Evolutionary conservation across 2,329 filamentous ascomycete species (phyloP).

Genomic region (Colletotrichum sp.): DNA sequence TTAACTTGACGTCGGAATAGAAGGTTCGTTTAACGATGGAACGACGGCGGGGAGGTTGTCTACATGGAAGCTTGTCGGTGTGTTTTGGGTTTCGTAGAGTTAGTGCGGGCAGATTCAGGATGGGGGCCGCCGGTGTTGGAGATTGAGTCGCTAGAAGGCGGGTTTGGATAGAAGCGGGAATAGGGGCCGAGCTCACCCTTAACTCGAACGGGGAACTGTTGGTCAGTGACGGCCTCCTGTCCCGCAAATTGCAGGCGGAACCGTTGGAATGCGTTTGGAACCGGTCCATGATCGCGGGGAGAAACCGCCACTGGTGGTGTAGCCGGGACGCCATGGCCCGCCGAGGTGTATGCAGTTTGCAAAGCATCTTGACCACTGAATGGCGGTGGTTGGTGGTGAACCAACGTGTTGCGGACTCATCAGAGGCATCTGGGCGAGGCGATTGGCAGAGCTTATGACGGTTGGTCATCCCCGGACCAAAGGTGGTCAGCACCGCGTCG

Average conservation of each 20-base stretch:
- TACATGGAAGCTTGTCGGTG: constrained; percentile 2
- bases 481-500: background rate
- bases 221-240: background rate
- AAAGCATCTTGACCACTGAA: background rate
- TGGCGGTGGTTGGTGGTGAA: background rate
- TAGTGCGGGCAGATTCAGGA: background rate
- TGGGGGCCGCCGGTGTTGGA: constrained; percentile 16
- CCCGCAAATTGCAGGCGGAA: background rate
- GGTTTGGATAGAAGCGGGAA: background rate
- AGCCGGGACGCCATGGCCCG: background rate
- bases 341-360: background rate
- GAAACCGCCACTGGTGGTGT: background rate
- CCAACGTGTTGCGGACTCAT: background rate
- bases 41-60: background rate
- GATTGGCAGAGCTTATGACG: background rate
- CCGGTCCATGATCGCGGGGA: background rate
- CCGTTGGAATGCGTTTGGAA: background rate
- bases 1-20: background rate
- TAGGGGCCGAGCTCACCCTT: background rate
- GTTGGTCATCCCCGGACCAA: background rate
- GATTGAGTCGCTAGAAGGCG: constrained; percentile 1
- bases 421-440: background rate
- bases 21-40: background rate
- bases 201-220: constrained; percentile 2
- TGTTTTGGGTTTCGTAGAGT: constrained; percentile 15